A percentile compares a stretch with the other conserved stretches of the same genome.
Evolutionary conservation across 495 filamentous ascomycete genomes (phyloP).

Genomic region (Aspergillus incahuasiensis): DNA sequence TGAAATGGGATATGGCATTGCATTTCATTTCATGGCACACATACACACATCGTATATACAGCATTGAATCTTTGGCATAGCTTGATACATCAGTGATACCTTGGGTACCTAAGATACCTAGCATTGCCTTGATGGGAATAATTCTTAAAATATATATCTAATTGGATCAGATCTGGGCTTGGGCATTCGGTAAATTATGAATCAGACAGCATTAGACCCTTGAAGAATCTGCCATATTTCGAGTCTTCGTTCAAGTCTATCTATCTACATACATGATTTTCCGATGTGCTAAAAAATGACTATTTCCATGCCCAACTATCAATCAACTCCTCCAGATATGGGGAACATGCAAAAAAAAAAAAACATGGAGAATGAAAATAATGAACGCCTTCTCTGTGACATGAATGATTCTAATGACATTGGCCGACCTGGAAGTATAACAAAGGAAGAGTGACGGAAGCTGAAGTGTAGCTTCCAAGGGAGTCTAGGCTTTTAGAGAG

Average conservation of each 20-base stretch:
- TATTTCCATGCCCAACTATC: slow-evolving; percentile 4
- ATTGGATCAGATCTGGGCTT: no score
- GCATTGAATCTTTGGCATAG: slow-evolving; percentile 2
- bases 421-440: neutral
- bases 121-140: neutral
- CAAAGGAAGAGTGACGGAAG: neutral
- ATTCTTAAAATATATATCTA: neutral
- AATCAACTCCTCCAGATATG: neutral
- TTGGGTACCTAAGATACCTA: neutral
- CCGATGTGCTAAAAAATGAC: slow-evolving; percentile 1
- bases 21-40: neutral
- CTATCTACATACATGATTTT: neutral
- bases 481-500: neutral
- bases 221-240: neutral
- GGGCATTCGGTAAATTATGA: no score
- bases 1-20: neutral
- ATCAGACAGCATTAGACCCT: no score
- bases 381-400: slow-evolving; percentile 1
- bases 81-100: neutral
- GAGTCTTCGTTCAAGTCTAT: neutral
- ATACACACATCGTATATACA: neutral
- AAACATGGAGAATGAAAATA: no score
- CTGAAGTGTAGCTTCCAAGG: neutral
- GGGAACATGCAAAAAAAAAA: neutral
- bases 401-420: slow-evolving; percentile 3